Base-by-base conservation (phyloP, 169 alveolate genomes). In the Cryptosporidium meleagridis region DNA sequence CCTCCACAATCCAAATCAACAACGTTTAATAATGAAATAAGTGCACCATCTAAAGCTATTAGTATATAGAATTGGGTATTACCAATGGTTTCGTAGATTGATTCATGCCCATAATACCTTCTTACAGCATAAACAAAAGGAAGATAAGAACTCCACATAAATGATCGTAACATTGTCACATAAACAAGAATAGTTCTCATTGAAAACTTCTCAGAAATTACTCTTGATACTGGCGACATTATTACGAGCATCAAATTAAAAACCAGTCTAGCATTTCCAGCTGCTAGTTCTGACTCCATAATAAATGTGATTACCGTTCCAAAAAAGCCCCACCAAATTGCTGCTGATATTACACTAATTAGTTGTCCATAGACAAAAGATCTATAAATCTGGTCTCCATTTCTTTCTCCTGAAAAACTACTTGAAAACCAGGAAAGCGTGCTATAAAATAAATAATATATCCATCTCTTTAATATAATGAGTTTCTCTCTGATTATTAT, bases 291-390 rank as follows among this genome's bases (percentile, higher is more conserved):
- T 10, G 70, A 55, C 21, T 75, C 72, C 70, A 75, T 53, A 26
- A 55, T 21, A 26, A 75, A 59, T n/a, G 71, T 75, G 37, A 75
- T 55, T 4, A 52, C 18, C 23, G 86, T 75, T 9, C 86, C 86
- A 53, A 75, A 75, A 35, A 75, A 55, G 1, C 86, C 86, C 86
- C 86, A 75, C 86, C 86, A 75, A n/a, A 75, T 59, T 37, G 72
- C 86, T 55, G 86, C 86, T 18, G 70, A 55, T 21, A 59, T 37
- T 12, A 75, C 86, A 75, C 71, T 75, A 26, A 59, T 35, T 41
- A 75, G 59, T 41, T 75, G 86, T 4, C 86, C 86, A 45, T 39
- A 75, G 12, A 75, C 72, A 75, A 52, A 75, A 4, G 62, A 75
- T 35, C 48, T 75, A 39, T 75, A 75, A 16, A 75, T 75, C 21